phyloP scores from a whole-genome alignment of 345 rosid genomes.

The Salix viminalis region DNA sequence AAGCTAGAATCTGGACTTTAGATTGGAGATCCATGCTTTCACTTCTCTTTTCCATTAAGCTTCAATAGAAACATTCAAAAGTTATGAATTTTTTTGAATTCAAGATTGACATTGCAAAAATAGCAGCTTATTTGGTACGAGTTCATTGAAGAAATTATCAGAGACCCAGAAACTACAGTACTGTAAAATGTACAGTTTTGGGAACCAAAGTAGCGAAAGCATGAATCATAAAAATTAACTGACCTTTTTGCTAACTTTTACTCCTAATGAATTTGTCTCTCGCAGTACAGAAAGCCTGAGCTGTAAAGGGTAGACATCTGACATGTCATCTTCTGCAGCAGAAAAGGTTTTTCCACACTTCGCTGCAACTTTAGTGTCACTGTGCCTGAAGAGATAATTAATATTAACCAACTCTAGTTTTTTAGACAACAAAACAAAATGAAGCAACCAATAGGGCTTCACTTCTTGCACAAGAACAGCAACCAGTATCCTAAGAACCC shows the following conservation, averaged over 20 bases:
- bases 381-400: slow-evolving; percentile 53
- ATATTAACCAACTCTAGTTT: background rate
- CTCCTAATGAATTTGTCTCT: slow-evolving; percentile 67
- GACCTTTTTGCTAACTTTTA: slow-evolving; percentile 90
- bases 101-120: background rate
- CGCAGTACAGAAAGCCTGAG: slow-evolving; percentile 69
- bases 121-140: background rate
- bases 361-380: slow-evolving; percentile 58
- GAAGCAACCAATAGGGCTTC: background rate
- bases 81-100: background rate
- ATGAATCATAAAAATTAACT: background rate
- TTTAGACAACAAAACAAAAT: background rate
- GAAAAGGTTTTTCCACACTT: slow-evolving; percentile 65
- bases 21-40: background rate
- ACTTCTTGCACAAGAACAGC: background rate
- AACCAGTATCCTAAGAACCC: background rate
- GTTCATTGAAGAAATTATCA: background rate
- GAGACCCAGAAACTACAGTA: background rate
- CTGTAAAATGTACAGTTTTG: background rate
- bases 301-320: slow-evolving; percentile 89
- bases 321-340: slow-evolving; percentile 83
- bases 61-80: background rate
- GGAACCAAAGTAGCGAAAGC: slow-evolving; percentile 9
- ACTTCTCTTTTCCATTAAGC: background rate
- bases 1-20: too few relatives aligned